Evolutionary conservation across 2,329 filamentous ascomycete species (phyloP), one percentile per base, ranked within the genome.

Genomic region (Sporothrix variecibatus): DNA sequence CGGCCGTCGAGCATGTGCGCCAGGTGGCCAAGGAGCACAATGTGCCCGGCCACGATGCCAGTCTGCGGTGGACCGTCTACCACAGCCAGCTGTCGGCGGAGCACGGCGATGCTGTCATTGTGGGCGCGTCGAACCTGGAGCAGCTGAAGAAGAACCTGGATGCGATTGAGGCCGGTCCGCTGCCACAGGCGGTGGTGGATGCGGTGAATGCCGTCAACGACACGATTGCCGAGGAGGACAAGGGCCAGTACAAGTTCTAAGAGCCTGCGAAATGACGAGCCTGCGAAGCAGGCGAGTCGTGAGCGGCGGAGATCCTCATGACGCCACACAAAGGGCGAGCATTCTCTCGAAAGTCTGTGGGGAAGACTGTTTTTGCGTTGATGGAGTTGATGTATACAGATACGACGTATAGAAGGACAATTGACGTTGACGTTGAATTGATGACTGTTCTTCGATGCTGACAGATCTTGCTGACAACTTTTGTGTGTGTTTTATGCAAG

Each of bases 31-130:
- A 76, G 8, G 80, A 81, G 75, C 78, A 84, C 74, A 80, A 79
- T 12, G 83, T 85, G 51, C 79, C 72, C 49, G 82, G 81, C 2
- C 83, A 85, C 72, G 83, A 81, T 1, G 83, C 82, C 0, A 81
- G 83, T 1, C 78, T 85, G 12, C 79, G 84, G 6, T 86, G 84
- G 84, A 81, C 80, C 0, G 78, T 80, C 2, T 78, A 81, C 65
- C 83, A 85, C 74, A 80, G 82, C 56, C 71, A 76, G 11, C 77
- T 85, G 1, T 77, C 80, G 17, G 76, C 56, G 0, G 73, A 77
- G 8, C 72, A 81, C 17, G 82, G 81, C 0, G 84, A 85, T 38
- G 80, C 76, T 0, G 72, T 84, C 17, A 79, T 84, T 8, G 67
- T 84, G 6, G 81, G 80, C 0, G 81, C 78, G 0, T 81, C 80